Base-by-base conservation (phyloP, 495 filamentous ascomycete genomes). In the Neurospora intermedia region DNA sequence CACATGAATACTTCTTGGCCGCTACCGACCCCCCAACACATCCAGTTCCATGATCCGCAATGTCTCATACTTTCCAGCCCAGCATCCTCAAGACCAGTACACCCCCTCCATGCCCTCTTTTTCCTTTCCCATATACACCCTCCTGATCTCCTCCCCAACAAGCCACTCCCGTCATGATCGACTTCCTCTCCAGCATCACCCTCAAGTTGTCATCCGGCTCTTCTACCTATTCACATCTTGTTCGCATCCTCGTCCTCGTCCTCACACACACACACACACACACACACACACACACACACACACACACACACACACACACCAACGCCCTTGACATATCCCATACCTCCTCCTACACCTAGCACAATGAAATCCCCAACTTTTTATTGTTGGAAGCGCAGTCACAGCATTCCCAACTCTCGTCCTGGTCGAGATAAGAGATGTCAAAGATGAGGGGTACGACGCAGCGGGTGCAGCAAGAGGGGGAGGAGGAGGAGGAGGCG, bases 331-430 rank as follows among this genome's bases (percentile, higher is more conserved):
- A 16, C 27, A 20, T 69, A 71, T 74, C 8, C 7, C 6, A 39
- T 75, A 73, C 27, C 6, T 27, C 42, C 40, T 16, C 42, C 40
- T 16, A 38, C 75, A 76, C 18, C 9, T 4, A n/a, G 43, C 42
- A 70, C 75, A 75, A 11, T 42, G 1, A 15, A 73, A 73, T 69
- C 72, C 73, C 31, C n/a, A 75, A 43, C 35, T 18, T 9, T 38
- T 31, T 38, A 45, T 73, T 75, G 0, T 40, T 11, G 10, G 11
- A 9, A n/a, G 11, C 16, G 16, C 75, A 76, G 10, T 20, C 9
- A 13, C 75, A 76, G 73, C 75, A 76, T 27, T 69, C 73, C 75
- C 75, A 75, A 8, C 54, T 5, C 4, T 66, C 15, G 54, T 66
- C 54, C 2, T 35, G 13, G 54, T 66, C 27, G 11, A 66, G 54